phyloP scores from a whole-genome alignment of 202 grass and related monocot genomes.

The Zizania palustris region DNA sequence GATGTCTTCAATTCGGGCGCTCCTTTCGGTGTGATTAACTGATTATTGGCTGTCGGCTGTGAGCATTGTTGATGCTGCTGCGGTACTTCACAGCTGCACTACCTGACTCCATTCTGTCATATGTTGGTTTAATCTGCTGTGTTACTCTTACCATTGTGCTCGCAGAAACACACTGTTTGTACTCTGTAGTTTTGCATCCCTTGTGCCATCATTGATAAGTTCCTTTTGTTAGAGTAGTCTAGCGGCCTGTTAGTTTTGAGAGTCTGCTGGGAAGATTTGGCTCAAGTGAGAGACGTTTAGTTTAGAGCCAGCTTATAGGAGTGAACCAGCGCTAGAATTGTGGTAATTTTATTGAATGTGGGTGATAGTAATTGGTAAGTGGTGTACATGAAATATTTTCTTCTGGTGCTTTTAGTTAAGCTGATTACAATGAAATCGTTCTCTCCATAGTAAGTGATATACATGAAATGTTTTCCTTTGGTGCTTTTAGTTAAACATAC shows the following conservation, averaged over 20 bases:
- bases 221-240: not conserved
- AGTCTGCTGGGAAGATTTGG: not conserved
- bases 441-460: not conserved
- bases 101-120: not conserved
- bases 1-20: not conserved
- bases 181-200: not conserved
- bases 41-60: not conserved
- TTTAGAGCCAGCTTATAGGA: not conserved
- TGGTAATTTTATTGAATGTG: conserved; percentile 8
- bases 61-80: not conserved
- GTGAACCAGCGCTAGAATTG: not conserved
- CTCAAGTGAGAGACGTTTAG: not conserved
- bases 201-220: not conserved
- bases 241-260: not conserved
- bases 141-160: not conserved
- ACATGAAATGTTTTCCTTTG: not conserved
- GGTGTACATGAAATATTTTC: not conserved
- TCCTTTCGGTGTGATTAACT: not conserved
- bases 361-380: not conserved
- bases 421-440: too few species aligned
- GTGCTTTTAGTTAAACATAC: not conserved
- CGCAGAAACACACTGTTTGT: not conserved
- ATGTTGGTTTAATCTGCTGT: not conserved
- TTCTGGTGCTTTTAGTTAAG: not conserved
- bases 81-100: not conserved